These are phyloP conservation scores for Aspergillus baeticus DNA, from an alignment of 495 filamentous ascomycete species.

Conservation along the genomic window DNA sequence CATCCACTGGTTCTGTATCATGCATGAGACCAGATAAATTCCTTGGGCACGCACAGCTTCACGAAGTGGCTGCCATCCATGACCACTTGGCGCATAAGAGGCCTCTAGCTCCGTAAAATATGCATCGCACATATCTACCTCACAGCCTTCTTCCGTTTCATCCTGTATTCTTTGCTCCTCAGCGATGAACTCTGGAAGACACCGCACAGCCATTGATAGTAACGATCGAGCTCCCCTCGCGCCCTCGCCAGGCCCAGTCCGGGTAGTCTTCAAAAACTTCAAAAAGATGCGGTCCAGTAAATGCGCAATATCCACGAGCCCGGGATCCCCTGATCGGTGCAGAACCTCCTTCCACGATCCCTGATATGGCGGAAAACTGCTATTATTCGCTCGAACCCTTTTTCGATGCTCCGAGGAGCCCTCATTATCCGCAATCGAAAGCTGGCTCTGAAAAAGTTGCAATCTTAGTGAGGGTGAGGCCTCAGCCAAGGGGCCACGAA, in stretches of 20 bases:
- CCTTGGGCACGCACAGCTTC: constrained; percentile 67
- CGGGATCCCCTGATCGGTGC: constrained; percentile 33
- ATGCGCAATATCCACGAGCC: constrained; percentile 37
- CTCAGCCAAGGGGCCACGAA: constrained; percentile 19
- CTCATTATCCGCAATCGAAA: neutral
- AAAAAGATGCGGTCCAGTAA: constrained; percentile 38
- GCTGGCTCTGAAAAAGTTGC: constrained; percentile 21
- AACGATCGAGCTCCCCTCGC: constrained; percentile 51
- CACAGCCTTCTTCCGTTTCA: constrained; percentile 44
- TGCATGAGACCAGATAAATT: constrained; percentile 55
- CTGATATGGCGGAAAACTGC: constrained; percentile 28
- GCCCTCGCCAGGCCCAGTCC: constrained; percentile 4
- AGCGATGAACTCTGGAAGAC: constrained; percentile 62
- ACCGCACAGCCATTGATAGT: constrained; percentile 62
- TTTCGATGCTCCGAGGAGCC: constrained; percentile 12
- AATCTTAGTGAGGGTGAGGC: constrained; percentile 14
- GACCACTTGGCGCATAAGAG: constrained; percentile 47
- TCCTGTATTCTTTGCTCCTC: constrained; percentile 57
- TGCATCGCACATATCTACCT: constrained; percentile 47
- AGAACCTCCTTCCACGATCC: constrained; percentile 44
- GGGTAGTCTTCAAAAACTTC: constrained; percentile 40
- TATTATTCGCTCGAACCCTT: constrained; percentile 17
- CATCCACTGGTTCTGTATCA: constrained; percentile 49
- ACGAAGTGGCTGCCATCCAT: constrained; percentile 65
- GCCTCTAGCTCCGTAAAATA: constrained; percentile 69